phyloP scores from a whole-genome alignment of 2,329 filamentous ascomycete species.

The Monilinia fructigena region DNA sequence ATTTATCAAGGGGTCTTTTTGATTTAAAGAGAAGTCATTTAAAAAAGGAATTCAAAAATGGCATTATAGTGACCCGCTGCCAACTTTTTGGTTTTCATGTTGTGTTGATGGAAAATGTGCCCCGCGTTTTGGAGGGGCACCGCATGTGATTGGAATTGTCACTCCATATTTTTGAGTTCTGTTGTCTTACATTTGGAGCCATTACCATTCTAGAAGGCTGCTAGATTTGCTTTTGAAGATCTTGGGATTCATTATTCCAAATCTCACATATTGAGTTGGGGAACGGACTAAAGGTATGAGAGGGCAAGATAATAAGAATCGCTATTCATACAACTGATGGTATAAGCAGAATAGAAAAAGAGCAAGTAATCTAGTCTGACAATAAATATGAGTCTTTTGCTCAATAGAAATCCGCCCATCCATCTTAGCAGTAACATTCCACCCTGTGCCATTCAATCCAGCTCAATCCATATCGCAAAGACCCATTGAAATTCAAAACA shows the following conservation, averaged over 20 bases:
- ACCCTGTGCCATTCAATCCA: neutral
- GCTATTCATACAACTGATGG: conserved; percentile 12
- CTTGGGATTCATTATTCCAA: no score
- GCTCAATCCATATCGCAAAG: neutral
- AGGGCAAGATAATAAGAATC: neutral
- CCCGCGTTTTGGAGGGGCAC: conserved; percentile 16
- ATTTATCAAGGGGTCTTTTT: neutral
- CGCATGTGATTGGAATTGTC: conserved; percentile 3
- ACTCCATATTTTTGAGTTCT: neutral
- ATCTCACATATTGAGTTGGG: neutral
- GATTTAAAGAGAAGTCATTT: neutral
- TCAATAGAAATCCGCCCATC: neutral
- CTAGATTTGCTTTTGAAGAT: neutral
- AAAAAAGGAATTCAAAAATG: neutral
- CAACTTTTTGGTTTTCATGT: conserved; percentile 6
- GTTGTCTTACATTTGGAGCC: neutral
- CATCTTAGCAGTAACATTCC: neutral
- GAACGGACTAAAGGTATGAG: neutral
- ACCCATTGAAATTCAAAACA: neutral
- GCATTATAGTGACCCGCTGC: neutral
- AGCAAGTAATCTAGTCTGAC: neutral
- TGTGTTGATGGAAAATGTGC: neutral
- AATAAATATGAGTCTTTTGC: neutral
- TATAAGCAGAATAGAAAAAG: neutral
- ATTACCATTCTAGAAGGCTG: neutral